Base-by-base conservation (phyloP, 257 asterid genomes). In the Solanum appendiculatum region DNA sequence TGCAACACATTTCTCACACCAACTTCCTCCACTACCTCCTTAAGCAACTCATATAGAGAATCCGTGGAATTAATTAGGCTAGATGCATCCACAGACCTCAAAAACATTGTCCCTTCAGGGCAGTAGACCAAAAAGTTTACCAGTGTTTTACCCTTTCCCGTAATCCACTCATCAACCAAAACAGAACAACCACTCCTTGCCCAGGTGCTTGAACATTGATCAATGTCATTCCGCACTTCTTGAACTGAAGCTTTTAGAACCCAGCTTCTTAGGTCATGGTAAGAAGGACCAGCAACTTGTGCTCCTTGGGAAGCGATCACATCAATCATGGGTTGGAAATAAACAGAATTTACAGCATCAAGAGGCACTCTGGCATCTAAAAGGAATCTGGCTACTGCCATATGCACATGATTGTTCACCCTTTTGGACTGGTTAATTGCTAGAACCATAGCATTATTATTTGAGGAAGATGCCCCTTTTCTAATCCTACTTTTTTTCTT, bases 311-410 rank as follows among this genome's bases (percentile, higher is more conserved):
- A 94, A 88, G 98, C 92, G 54, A 97, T 94, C 12, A 94, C 98
- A 63, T 95, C 99, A 72, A 97, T 82, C 99, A 97, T 97, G 2
- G 95, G 99, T 80, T 94, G 95, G 87, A 97, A 97, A 89, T 93
- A 93, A 88, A 94, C 88, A 29, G 99, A 95, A 63, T 93, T 94
- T 29, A 92, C 98, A 81, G 98, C 98, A 68, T 93, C 92, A 25
- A 92, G 86, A 33, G 98, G 93, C 39, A 97, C 86, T 75, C 99
- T 98, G 4, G 92, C 98, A 36, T 95, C 97, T 48, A 87, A 89
- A 88, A 97, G 92, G 88, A 97, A 97, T 48, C 97, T 90, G 73
- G 96, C 99, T 33, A 97, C 89, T 18, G 98, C 99, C 98, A 94
- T 93, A 86, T 93, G 92, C 64, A 97, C 98, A n/a, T 88, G 91